Evolutionary conservation across 495 filamentous ascomycete genomes (phyloP), one percentile per base, ranked within the genome.

Genomic region (Elasticomyces elasticus): DNA sequence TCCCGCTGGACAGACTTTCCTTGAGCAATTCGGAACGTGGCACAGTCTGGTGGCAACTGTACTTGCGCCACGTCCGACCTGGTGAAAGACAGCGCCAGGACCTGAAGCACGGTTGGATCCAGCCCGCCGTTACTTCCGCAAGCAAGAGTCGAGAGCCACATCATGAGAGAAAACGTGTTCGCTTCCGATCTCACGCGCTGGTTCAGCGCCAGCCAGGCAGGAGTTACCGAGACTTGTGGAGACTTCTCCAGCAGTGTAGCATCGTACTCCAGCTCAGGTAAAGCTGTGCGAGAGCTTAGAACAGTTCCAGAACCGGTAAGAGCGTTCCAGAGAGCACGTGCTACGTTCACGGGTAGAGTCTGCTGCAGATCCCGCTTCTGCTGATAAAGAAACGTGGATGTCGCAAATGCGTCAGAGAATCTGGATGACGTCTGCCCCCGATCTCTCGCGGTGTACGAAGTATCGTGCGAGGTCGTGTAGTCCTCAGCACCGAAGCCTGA

Each of bases 401-500:
- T 5, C 5, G 35, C 19, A 17, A 40, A 40, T 5, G 35, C 35
- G 4, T 17, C 19, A 3, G 35, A 5, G 35, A 5, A 40, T 13
- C 35, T 40, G 4, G 35, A 40, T 17, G 35, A 40, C 13, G 35
- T 40, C 13, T 40, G 35, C 4, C 12, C 20, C 42, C 33, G 41
- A 54, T 59, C 58, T 26, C 63, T 33, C 20, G 47, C 20, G 9
- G 20, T 31, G 42, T 75, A 79, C 0, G 12, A 9, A 13, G 10
- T 5, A 58, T 81, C 77, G 27, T 60, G 17, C 0, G n/a, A 27
- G 0, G 54, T 43, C 0, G 66, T 76, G 56, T 72, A 62, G 11
- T 63, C 44, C 55, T 82, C 80, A 0, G 76, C 76, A 10, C 79
- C 81, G 56, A 77, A 84, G 0, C 69, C 72, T 13, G 67, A 61